A percentile compares a stretch with the other conserved stretches of the same genome.
Evolutionary conservation across 371 early-diverging fungal genomes (phyloP).

Genomic region (Mortierella sp.): DNA sequence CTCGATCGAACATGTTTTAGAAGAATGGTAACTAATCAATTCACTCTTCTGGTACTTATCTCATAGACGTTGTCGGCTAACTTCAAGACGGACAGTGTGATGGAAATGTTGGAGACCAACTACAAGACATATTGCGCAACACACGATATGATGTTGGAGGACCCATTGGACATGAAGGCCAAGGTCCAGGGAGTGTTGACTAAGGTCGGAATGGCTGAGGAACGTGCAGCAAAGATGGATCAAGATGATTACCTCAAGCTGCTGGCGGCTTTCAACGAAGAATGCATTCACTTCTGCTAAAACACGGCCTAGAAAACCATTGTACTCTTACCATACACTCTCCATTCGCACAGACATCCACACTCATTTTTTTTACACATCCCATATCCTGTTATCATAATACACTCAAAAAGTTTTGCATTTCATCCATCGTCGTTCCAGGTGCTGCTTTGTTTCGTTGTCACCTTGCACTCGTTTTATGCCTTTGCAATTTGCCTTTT

Average conservation of each 20-base stretch:
- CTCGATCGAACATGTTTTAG: too few species aligned
- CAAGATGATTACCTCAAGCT: slow-evolving; percentile 92
- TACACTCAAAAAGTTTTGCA: background rate
- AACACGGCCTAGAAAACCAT: background rate
- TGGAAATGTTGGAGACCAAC: slow-evolving; percentile 93
- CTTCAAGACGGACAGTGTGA: slow-evolving; percentile 90
- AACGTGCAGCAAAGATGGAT: slow-evolving; percentile 93
- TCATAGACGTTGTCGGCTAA: slow-evolving; percentile 84
- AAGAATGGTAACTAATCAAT: background rate
- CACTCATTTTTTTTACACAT: background rate
- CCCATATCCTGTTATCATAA: slow-evolving; percentile 5
- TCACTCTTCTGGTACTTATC: background rate
- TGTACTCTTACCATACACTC: background rate
- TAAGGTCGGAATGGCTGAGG: slow-evolving; percentile 75
- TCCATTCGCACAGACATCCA: background rate
- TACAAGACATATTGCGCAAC: slow-evolving; percentile 93
- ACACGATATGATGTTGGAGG: slow-evolving; percentile 86
- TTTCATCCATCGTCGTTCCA: background rate
- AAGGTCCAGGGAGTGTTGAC: slow-evolving; percentile 81
- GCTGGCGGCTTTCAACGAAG: slow-evolving; percentile 81
- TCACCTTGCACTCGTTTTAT: too few species aligned
- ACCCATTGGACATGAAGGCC: slow-evolving; percentile 87
- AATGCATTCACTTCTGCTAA: slow-evolving; percentile 79
- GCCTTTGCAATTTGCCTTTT: background rate
- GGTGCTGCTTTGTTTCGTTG: too few species aligned